These are phyloP conservation scores for Boletus pseudopeckii DNA, from an alignment of 768 basidiomycete genomes.

Conservation along the genomic window DNA sequence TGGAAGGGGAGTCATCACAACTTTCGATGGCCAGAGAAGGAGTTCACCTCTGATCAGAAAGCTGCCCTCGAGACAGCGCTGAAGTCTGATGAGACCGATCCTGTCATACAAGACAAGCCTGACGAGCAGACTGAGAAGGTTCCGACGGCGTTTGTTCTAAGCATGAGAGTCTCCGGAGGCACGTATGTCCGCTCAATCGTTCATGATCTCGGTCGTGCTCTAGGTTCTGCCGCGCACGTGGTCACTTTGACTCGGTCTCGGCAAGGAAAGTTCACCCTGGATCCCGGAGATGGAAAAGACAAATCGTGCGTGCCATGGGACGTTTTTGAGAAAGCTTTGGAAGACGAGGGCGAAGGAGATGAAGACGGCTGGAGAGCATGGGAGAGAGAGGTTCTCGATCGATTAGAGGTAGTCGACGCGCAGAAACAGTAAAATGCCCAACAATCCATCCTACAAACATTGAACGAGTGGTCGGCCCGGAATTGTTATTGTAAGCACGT, in stretches of 20 bases:
- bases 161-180: slow-evolving; percentile 93
- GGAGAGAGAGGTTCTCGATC: slow-evolving; percentile 77
- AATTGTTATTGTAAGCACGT: too few relatives aligned
- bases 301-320: slow-evolving; percentile 70
- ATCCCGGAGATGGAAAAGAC: slow-evolving; percentile 49
- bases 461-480: too few relatives aligned
- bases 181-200: slow-evolving; percentile 97
- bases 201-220: slow-evolving; percentile 81
- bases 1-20: slow-evolving; percentile 77
- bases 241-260: slow-evolving; percentile 86
- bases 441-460: background rate
- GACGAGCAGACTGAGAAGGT: slow-evolving; percentile 34
- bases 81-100: slow-evolving; percentile 42
- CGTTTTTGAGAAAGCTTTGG: slow-evolving; percentile 59
- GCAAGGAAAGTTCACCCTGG: slow-evolving; percentile 76
- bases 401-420: slow-evolving; percentile 54
- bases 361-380: slow-evolving; percentile 71
- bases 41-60: slow-evolving; percentile 65
- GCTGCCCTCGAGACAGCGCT: slow-evolving; percentile 65
- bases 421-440: slow-evolving; percentile 10
- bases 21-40: slow-evolving; percentile 74
- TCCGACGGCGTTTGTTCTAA: slow-evolving; percentile 80
- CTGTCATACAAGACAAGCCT: slow-evolving; percentile 33
- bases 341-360: slow-evolving; percentile 50
- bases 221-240: slow-evolving; percentile 91